phyloP scores from a whole-genome alignment of 2,329 filamentous ascomycete species.

The Sclerotinia glacialis region DNA sequence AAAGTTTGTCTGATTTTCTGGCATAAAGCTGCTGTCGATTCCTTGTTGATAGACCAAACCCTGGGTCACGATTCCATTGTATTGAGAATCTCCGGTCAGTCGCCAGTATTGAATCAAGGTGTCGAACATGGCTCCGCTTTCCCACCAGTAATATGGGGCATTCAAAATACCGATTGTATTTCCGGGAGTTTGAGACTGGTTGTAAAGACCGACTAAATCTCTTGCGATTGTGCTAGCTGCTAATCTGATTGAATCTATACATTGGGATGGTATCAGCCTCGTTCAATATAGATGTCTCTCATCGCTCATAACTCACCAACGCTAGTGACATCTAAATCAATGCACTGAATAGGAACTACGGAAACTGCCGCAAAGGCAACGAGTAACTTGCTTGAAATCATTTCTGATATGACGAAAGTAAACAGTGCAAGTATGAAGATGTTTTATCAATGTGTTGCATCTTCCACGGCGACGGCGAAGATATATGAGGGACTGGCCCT shows the following conservation, averaged over 20 bases:
- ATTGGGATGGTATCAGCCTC: not conserved
- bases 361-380: conserved; percentile 28
- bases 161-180: conserved; percentile 26
- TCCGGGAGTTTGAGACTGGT: conserved; percentile 27
- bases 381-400: conserved; percentile 25
- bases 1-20: conserved; percentile 55
- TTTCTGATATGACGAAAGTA: not conserved
- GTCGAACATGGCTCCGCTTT: conserved; percentile 66
- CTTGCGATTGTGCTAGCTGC: conserved; percentile 29
- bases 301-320: conserved; percentile 19
- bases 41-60: conserved; percentile 59
- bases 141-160: conserved; percentile 57
- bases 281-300: too few relatives aligned
- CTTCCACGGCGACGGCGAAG: not conserved
- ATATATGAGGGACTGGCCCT: not conserved
- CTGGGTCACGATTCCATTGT: conserved; percentile 57
- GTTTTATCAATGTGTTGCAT: not conserved
- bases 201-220: conserved; percentile 27
- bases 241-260: conserved; percentile 32
- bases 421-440: not conserved
- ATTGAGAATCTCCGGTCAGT: conserved; percentile 59
- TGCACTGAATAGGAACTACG: conserved; percentile 19
- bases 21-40: conserved; percentile 58
- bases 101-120: conserved; percentile 65
- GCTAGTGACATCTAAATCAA: conserved; percentile 25